Base-by-base conservation (phyloP, 441 rosid species). In the Arabidopsis hybrid region DNA sequence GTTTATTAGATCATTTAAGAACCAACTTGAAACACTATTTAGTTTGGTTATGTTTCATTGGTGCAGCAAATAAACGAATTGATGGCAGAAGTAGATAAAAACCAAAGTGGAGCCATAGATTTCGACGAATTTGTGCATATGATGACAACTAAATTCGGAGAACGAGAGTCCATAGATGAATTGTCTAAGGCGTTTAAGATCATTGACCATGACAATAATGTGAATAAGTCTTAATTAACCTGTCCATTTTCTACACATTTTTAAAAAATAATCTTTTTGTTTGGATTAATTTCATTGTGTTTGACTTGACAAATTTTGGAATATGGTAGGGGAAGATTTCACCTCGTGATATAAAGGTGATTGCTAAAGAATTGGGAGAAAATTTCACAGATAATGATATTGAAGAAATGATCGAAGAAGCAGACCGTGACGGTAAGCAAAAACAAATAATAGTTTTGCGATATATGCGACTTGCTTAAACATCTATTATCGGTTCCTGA, bases 71-170 rank as follows among this genome's bases (percentile, higher is more conserved):
- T 92, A 82, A 67, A 82, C 13, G 93, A 95, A 88, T 85, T 95
- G 92, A 95, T 95, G 86, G 89, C 86, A 17, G 98, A 95, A 65
- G 99, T 95, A 46, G 99, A 95, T 74, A 95, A 89, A 80, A 92
- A 95, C 79, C 89, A 91, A 58, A 92, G 99, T 72, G 99, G 98
- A 68, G 83, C 96, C 8, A 95, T 95, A 68, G 98, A 95, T 80
- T 95, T 85, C 67, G 96, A 91, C 56, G 99, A 95, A 81, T 95
- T 95, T 72, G 91, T 63, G 34, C 76, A 87, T 53, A 91, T 95
- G 98, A 95, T 95, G 97, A 92, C 97, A 6, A 85, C 96, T 40
- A 92, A 95, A 75, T 85, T 92, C 34, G 96, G 98, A 60, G 98
- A 92, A 79, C 86, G 97, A 85, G 93, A 95, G 72, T 81, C 89